Evolutionary conservation across 2,329 filamentous ascomycete genomes (phyloP).

Genomic region (Scolecobasidium constrictum): DNA sequence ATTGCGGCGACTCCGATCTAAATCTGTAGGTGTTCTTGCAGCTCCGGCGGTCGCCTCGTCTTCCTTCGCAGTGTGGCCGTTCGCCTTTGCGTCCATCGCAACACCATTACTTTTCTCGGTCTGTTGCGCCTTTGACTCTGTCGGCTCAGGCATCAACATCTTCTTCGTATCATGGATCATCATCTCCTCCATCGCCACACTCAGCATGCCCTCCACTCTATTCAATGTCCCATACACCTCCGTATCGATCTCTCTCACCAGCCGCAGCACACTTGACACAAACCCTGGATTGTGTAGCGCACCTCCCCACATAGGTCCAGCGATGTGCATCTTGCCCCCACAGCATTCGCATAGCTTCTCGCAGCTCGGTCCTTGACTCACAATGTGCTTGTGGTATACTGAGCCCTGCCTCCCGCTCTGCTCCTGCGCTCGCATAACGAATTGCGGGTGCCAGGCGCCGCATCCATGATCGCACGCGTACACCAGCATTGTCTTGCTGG

Average conservation of each 20-base stretch:
- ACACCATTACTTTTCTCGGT: not conserved
- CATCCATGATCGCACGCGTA: constrained; percentile 89
- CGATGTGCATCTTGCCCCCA: constrained; percentile 73
- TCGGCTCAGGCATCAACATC: not conserved
- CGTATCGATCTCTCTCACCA: constrained; percentile 55
- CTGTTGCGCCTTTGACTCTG: not conserved
- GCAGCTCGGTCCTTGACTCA: constrained; percentile 59
- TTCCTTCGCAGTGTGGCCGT: constrained; percentile 1
- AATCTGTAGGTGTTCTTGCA: too few relatives aligned
- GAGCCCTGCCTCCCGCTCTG: constrained; percentile 56
- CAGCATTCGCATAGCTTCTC: constrained; percentile 69
- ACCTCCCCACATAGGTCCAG: constrained; percentile 91
- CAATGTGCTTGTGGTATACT: constrained; percentile 59
- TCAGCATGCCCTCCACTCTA: constrained; percentile 84
- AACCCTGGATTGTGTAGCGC: constrained; percentile 78
- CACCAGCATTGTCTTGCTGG: constrained; percentile 83
- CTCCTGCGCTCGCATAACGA: constrained; percentile 58
- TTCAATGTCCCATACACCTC: constrained; percentile 68
- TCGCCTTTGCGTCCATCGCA: too few relatives aligned
- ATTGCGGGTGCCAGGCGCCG: constrained; percentile 81
- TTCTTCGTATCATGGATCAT: not conserved
- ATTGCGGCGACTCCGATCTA: too few relatives aligned
- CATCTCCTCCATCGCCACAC: constrained; percentile 70
- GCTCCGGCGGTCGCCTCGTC: too few relatives aligned
- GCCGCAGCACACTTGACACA: constrained; percentile 64